Conservation (phyloP, 2,329 filamentous ascomycete genomes). For the Talaromyces sp. region DNA sequence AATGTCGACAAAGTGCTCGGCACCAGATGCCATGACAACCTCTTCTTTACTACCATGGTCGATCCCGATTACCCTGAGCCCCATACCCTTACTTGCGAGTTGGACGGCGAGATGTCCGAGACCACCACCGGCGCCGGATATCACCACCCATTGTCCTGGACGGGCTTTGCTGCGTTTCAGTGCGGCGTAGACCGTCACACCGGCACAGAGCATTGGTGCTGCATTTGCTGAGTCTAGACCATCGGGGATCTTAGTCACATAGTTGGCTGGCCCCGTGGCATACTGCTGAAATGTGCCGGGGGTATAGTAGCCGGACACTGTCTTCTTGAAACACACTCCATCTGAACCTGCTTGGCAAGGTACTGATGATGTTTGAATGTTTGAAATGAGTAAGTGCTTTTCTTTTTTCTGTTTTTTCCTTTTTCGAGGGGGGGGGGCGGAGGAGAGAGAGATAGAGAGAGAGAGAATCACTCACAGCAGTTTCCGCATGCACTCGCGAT, state of each 20-base stretch:
- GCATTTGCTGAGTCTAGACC: slow-evolving; percentile 61
- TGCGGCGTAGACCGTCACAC: slow-evolving; percentile 68
- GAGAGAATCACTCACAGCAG: slow-evolving; percentile 53
- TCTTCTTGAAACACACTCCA: slow-evolving; percentile 58
- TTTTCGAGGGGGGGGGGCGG: no score
- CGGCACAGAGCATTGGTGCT: slow-evolving; percentile 69
- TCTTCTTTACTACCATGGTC: slow-evolving; percentile 65
- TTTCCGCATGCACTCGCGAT: slow-evolving; percentile 60
- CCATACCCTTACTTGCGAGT: slow-evolving; percentile 63
- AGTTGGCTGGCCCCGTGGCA: slow-evolving; percentile 63
- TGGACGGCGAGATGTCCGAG: slow-evolving; percentile 68
- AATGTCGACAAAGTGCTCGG: slow-evolving; percentile 68
- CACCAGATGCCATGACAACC: slow-evolving; percentile 62
- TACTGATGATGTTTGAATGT: slow-evolving; percentile 20
- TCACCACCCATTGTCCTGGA: slow-evolving; percentile 63
- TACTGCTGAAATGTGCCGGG: slow-evolving; percentile 77
- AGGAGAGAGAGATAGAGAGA: no score
- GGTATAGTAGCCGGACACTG: slow-evolving; percentile 67
- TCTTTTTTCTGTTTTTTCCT: no score
- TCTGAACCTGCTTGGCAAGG: slow-evolving; percentile 60
- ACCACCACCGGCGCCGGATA: slow-evolving; percentile 64
- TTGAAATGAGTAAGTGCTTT: neutral
- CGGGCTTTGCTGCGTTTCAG: slow-evolving; percentile 63
- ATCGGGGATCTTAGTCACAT: slow-evolving; percentile 71
- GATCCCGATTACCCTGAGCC: slow-evolving; percentile 66